These are phyloP conservation scores for Calonectria pteridis DNA, from an alignment of 2,329 filamentous ascomycete species.

Conservation along the genomic window DNA sequence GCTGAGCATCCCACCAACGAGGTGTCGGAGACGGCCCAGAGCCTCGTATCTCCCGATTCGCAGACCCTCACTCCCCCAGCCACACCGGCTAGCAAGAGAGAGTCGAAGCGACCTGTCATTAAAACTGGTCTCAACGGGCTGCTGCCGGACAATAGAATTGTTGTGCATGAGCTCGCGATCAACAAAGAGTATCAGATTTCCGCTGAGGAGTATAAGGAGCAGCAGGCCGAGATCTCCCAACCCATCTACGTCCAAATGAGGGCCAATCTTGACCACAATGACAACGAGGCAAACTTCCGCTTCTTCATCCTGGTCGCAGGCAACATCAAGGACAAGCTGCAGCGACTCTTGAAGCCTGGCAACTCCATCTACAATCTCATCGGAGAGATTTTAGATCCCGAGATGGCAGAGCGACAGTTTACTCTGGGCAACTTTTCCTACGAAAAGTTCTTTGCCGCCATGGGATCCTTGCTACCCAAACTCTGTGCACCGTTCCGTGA, in stretches of 20 bases:
- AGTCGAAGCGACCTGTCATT: constrained; percentile 51
- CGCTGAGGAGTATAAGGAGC: constrained; percentile 69
- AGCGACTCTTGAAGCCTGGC: constrained; percentile 77
- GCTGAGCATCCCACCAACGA: constrained; percentile 61
- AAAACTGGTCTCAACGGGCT: constrained; percentile 62
- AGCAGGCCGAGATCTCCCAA: constrained; percentile 61
- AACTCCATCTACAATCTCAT: constrained; percentile 82
- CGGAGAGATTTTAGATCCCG: constrained; percentile 79
- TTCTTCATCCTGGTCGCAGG: constrained; percentile 80
- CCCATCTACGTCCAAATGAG: constrained; percentile 69
- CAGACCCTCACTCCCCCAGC: constrained; percentile 68
- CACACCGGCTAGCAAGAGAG: constrained; percentile 58
- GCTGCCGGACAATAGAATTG: constrained; percentile 79
- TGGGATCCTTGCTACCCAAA: constrained; percentile 80
- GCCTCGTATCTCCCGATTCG: constrained; percentile 55
- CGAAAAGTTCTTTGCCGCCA: constrained; percentile 82
- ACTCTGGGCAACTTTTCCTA: constrained; percentile 81
- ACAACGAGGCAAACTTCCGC: constrained; percentile 72
- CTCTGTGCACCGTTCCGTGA: constrained; percentile 87
- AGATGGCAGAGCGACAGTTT: constrained; percentile 78
- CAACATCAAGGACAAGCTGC: constrained; percentile 78
- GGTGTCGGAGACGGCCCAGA: constrained; percentile 53
- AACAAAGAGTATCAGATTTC: constrained; percentile 84
- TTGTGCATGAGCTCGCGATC: constrained; percentile 84
- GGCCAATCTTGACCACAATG: constrained; percentile 74